These are phyloP conservation scores for Clarkia xantiana DNA, from an alignment of 345 rosid species.

Conservation along the genomic window DNA sequence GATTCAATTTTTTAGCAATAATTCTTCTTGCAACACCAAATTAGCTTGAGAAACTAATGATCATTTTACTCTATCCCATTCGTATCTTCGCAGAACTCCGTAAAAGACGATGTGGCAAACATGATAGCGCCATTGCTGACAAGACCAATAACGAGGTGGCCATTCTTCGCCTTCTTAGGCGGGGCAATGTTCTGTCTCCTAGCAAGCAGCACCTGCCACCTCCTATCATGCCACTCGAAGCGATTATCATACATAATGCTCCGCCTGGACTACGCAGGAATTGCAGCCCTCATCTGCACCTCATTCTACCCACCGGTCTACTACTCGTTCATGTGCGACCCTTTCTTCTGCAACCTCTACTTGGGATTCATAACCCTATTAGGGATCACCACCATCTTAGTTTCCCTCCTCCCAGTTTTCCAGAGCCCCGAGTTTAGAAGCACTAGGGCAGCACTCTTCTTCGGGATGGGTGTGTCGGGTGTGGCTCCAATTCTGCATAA, in stretches of 20 bases:
- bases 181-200: slow-evolving; percentile 97
- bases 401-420: slow-evolving; percentile 71
- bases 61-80: no score
- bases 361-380: slow-evolving; percentile 66
- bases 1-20: no score
- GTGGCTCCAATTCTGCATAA: slow-evolving; percentile 71
- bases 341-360: slow-evolving; percentile 85
- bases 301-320: slow-evolving; percentile 85
- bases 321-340: slow-evolving; percentile 86
- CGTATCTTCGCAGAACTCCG: slow-evolving; percentile 50
- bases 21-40: no score
- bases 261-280: slow-evolving; percentile 80
- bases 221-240: slow-evolving; percentile 78
- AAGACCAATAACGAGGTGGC: slow-evolving; percentile 85
- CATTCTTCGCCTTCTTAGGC: slow-evolving; percentile 74
- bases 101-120: slow-evolving; percentile 70
- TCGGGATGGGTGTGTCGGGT: slow-evolving; percentile 76
- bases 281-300: slow-evolving; percentile 73
- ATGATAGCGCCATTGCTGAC: slow-evolving; percentile 55
- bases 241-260: slow-evolving; percentile 78
- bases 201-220: slow-evolving; percentile 81
- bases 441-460: slow-evolving; percentile 60
- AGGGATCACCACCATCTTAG: slow-evolving; percentile 48
- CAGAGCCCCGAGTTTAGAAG: slow-evolving; percentile 63
- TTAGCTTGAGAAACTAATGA: no score